Evolutionary conservation across 139 green algal species (phyloP), one percentile per base, ranked within the genome.

Genomic region (Chlorella sp.): DNA sequence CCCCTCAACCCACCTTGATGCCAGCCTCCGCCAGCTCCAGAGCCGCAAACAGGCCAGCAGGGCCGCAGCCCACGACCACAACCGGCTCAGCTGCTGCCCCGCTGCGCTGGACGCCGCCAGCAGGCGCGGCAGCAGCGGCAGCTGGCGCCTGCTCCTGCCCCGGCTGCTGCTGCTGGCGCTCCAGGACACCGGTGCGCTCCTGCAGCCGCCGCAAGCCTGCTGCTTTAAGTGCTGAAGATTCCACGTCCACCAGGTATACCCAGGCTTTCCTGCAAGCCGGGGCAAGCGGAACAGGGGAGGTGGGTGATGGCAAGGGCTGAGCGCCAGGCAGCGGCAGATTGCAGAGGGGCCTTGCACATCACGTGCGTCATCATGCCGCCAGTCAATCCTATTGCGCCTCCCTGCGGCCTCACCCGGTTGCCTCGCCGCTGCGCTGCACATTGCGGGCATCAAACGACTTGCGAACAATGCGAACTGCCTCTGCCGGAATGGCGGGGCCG

Each of bases 1-100:
- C 16, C 3, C 4, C 67, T 13, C 34, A 22, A 24, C 73, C 19
- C 32, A 81, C 84, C 84, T 84, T 79, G 48, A 85, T 58, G 26
- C 93, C 94, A 1, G 88, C 88, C 54, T 93, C 79, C 22, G 94
- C 93, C 8, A 95, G 68, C 46, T 83, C 73, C 48, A 98, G 89
- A 24, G 95, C 95, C 19, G 95, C 93, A 91, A 97, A 97, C 56
- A 97, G 86, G 3, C 95, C 95, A 8, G 93, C 94, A 1, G 95
- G 95, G 3, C 94, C 95, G 80, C 89, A 89, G 85, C 85, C 88
- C 89, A 93, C 81, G 85, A 92, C 65, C 86, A 93, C 76, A 65
- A 92, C 70, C 38, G 89, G 41, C 77, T 88, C 62, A 44, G 65
- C 84, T 80, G 72, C 43, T 32, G 72, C 75, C 8, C 54, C 28